These are phyloP conservation scores for Trematosphaeria pertusa DNA, from an alignment of 2,329 filamentous ascomycete species.

Conservation along the genomic window DNA sequence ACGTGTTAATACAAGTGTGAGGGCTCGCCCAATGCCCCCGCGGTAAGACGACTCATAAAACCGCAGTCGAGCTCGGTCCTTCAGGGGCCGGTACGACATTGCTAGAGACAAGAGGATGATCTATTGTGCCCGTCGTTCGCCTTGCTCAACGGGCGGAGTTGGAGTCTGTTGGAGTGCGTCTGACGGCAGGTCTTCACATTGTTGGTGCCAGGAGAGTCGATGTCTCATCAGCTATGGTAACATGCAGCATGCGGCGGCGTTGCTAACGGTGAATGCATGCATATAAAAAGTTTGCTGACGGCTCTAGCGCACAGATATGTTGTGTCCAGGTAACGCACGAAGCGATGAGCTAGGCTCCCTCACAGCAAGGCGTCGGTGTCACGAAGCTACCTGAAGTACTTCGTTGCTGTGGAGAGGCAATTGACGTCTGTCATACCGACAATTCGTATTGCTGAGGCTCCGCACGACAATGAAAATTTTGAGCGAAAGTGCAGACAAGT, in stretches of 20 bases:
- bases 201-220: not conserved
- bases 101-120: not conserved
- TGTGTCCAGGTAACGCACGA: conserved; percentile 30
- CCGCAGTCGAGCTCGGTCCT: no score
- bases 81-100: not conserved
- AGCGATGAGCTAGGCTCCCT: conserved; percentile 30
- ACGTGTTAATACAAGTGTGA: not conserved
- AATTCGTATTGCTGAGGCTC: conserved; percentile 13
- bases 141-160: no score
- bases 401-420: conserved; percentile 24
- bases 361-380: conserved; percentile 23
- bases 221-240: conserved; percentile 27
- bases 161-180: no score
- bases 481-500: conserved; percentile 32
- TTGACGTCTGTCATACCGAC: conserved; percentile 30
- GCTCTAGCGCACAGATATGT: conserved; percentile 30
- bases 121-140: no score
- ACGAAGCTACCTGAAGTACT: no score
- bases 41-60: no score
- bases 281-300: conserved; percentile 40
- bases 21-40: no score
- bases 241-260: conserved; percentile 31
- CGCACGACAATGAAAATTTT: conserved; percentile 29
- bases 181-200: no score
- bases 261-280: conserved; percentile 21